Evolutionary conservation across 495 filamentous ascomycete species (phyloP), one percentile per base, ranked within the genome.

Genomic region (Neurospora intermedia): DNA sequence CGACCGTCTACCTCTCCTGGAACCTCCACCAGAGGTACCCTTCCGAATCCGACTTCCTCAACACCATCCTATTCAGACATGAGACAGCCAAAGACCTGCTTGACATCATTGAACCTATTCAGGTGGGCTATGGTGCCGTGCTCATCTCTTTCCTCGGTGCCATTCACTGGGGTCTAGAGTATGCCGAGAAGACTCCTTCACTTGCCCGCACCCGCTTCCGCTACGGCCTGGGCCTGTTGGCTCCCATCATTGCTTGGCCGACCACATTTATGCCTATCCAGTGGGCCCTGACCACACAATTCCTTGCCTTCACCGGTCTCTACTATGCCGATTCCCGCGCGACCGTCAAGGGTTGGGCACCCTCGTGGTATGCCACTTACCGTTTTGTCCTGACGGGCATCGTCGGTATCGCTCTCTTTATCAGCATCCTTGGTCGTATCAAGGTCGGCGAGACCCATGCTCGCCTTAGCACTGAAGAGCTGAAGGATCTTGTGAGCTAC

Each of bases 101-200:
- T 15, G 88, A 93, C 76, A 81, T 95, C 59, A 85, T 97, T 46
- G 94, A 98, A 83, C 96, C 94, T 31, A 84, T 98, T 76, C 96
- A 99, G 82, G 85, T 98, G 70, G 96, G 93, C 70, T 97, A 96
- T 77, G 96, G 96, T 71, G 96, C 96, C 62, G 90, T 97, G 70
- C 94, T 98, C 77, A 91, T 98, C 77, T 97, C 94, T 66, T 98
- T 98, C 87, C 88, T 99, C 31, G 96, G 96, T 69, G 96, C 96
- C 43, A 89, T 98, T 77, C 96, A 99, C 82, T 98, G 96, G 96
- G 86, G 83, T 89, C 90, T 85, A 87, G 94, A 83, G 88, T 95
- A 78, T 81, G 88, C 81, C 85, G 84, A 85, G 66, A 84, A 83
- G 74, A 48, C 70, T n/a, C 73, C 81, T 3, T 69, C 74, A 18